Percentiles rank a stretch among this genome's conserved stretches.
Conservation (phyloP, 768 basidiomycete genomes). For the Trametes cubensis region DNA sequence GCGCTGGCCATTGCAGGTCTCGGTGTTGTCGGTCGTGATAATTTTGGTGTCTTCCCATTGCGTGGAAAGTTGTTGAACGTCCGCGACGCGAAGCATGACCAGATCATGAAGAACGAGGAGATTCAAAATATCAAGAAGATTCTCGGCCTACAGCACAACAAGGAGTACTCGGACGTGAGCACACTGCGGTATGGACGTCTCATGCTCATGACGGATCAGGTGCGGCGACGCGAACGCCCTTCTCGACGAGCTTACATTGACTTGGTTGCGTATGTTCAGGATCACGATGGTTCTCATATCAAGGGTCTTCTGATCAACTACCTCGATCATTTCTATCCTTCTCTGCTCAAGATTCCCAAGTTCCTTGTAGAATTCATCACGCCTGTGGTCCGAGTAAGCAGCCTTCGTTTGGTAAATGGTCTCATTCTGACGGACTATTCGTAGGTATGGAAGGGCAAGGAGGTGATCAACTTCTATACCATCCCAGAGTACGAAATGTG, state of each 20-base stretch:
- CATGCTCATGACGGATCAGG: conserved; percentile 99
- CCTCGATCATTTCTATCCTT: conserved; percentile 95
- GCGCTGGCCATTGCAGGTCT: conserved; percentile 94
- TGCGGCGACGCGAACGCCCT: conserved; percentile 37
- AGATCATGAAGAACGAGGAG: conserved; percentile 98
- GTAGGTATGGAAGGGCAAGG: conserved; percentile 77
- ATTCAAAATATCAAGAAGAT: conserved; percentile 98
- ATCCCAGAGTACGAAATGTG: conserved; percentile 96
- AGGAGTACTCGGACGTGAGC: conserved; percentile 70
- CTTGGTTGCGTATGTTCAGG: conserved; percentile 48
- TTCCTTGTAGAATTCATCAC: conserved; percentile 99
- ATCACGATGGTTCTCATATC: conserved; percentile 99
- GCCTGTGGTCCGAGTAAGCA: conserved; percentile 88
- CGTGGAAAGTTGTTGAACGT: conserved; percentile 97
- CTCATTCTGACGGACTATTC: neutral
- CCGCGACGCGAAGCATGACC: conserved; percentile 92
- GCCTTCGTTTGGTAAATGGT: neutral
- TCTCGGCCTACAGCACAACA: conserved; percentile 93
- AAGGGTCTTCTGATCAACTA: conserved; percentile 99
- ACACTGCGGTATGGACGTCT: conserved; percentile 89
- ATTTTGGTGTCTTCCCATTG: conserved; percentile 96
- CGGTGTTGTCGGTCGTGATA: conserved; percentile 91
- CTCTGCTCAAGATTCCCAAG: conserved; percentile 83
- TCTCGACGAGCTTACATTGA: neutral
- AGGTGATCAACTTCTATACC: conserved; percentile 89